Evolutionary conservation across 345 rosid species (phyloP).

Genomic region (Brassica carinata): DNA sequence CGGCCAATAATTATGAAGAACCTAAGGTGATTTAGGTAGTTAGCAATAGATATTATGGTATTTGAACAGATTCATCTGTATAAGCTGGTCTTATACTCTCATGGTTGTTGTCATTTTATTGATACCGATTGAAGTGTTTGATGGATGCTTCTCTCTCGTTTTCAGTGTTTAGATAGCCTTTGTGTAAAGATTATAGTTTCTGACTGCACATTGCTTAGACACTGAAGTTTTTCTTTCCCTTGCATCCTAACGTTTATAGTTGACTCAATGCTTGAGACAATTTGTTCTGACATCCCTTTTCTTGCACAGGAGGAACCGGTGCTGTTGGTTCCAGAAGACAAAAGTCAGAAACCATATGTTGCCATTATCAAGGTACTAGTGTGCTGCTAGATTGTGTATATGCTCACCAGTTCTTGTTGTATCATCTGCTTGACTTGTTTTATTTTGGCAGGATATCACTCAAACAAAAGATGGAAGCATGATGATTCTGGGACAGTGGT

Average conservation of each 20-base stretch:
- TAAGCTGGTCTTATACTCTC: neutral
- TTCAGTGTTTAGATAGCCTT: neutral
- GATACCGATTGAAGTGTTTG: neutral
- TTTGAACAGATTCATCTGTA: neutral
- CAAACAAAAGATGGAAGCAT: constrained; percentile 59
- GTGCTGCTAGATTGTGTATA: neutral
- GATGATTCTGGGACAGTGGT: constrained; percentile 97
- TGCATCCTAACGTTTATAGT: neutral
- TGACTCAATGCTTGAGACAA: neutral
- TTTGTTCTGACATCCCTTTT: constrained; percentile 7
- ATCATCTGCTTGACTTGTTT: constrained; percentile 3
- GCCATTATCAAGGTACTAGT: constrained; percentile 90
- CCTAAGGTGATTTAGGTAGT: neutral
- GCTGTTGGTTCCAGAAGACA: constrained; percentile 83
- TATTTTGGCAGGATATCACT: constrained; percentile 66
- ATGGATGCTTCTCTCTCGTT: neutral
- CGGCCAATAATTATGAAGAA: neutral
- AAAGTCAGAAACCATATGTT: constrained; percentile 84
- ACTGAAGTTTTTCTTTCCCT: neutral
- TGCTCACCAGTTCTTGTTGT: neutral
- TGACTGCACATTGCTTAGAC: neutral
- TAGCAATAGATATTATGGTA: neutral
- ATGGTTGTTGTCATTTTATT: constrained; percentile 5
- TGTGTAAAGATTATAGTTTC: neutral
- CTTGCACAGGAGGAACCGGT: constrained; percentile 90